phyloP scores from a whole-genome alignment of 208 protist genomes.

The Trypanosoma scelopori region DNA sequence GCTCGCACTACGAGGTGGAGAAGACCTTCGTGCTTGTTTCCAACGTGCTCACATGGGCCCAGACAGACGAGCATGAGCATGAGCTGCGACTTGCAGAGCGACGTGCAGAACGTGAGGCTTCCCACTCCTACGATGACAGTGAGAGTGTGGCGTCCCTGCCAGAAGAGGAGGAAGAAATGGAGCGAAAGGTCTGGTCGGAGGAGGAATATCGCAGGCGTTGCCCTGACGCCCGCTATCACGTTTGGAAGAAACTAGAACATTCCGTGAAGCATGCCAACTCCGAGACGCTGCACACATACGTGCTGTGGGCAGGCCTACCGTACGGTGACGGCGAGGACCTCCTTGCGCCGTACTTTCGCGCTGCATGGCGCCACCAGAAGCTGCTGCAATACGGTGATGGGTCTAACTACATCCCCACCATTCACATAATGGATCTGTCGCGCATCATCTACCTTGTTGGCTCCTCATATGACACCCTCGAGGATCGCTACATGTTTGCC shows the following conservation, averaged over 20 bases:
- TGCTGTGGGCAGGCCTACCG: constrained; percentile 87
- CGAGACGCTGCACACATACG: constrained; percentile 88
- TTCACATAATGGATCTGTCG: constrained; percentile 92
- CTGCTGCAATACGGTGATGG: constrained; percentile 81
- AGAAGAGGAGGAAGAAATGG: constrained; percentile 53
- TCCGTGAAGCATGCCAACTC: constrained; percentile 84
- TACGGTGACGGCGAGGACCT: constrained; percentile 88
- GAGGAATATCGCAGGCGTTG: constrained; percentile 85
- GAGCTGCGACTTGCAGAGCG: constrained; percentile 40
- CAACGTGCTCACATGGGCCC: constrained; percentile 80
- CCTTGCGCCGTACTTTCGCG: constrained; percentile 55
- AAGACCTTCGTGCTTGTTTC: constrained; percentile 93
- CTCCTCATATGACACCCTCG: constrained; percentile 68
- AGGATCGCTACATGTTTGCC: constrained; percentile 90
- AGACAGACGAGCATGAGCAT: constrained; percentile 61
- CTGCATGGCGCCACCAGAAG: constrained; percentile 71
- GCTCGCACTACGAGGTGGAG: constrained; percentile 86
- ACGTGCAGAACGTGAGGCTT: constrained; percentile 43
- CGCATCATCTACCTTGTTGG: constrained; percentile 68
- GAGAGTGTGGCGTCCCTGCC: constrained; percentile 32
- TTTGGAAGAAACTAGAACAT: constrained; percentile 88
- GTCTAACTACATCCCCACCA: constrained; percentile 88
- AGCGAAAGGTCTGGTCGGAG: constrained; percentile 76
- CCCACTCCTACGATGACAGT: constrained; percentile 37
- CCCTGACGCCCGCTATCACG: constrained; percentile 83